Percentiles rank a stretch among this genome's conserved stretches.
These are phyloP conservation scores for Mucor piriformis DNA, from an alignment of 371 early-diverging fungal species.

Conservation along the genomic window DNA sequence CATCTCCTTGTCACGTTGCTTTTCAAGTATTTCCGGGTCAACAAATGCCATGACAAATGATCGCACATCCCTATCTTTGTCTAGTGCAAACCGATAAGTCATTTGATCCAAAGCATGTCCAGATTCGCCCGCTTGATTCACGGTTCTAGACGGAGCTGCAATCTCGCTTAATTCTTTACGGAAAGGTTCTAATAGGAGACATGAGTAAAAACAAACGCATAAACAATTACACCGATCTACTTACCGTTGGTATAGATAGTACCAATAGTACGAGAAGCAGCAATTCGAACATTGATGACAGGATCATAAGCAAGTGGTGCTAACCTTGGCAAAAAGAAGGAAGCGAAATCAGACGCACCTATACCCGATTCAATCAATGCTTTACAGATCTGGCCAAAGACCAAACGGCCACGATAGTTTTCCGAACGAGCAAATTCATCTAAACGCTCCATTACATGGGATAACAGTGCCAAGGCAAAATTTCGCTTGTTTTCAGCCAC, in stretches of 20 bases:
- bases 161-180: slow-evolving; percentile 26
- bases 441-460: slow-evolving; percentile 52
- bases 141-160: slow-evolving; percentile 22
- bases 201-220: neutral
- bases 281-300: slow-evolving; percentile 47
- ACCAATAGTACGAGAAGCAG: slow-evolving; percentile 32
- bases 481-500: slow-evolving; percentile 40
- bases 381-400: slow-evolving; percentile 44
- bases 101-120: slow-evolving; percentile 28
- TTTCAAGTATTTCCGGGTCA: slow-evolving; percentile 17
- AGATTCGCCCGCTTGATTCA: slow-evolving; percentile 19
- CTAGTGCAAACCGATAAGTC: slow-evolving; percentile 29
- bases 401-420: slow-evolving; percentile 43
- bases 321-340: slow-evolving; percentile 37
- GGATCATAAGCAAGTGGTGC: slow-evolving; percentile 38
- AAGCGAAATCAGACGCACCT: slow-evolving; percentile 33
- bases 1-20: slow-evolving; percentile 24
- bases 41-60: slow-evolving; percentile 34
- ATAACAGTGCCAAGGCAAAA: slow-evolving; percentile 44
- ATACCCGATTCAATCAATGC: slow-evolving; percentile 36
- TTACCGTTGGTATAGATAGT: slow-evolving; percentile 35
- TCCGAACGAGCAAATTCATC: slow-evolving; percentile 52
- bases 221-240: neutral
- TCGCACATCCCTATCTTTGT: slow-evolving; percentile 34
- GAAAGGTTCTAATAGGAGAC: slow-evolving; percentile 17